These are phyloP conservation scores for Pichia cephalocereana DNA, from an alignment of 805 yeast genomes.

Conservation along the genomic window DNA sequence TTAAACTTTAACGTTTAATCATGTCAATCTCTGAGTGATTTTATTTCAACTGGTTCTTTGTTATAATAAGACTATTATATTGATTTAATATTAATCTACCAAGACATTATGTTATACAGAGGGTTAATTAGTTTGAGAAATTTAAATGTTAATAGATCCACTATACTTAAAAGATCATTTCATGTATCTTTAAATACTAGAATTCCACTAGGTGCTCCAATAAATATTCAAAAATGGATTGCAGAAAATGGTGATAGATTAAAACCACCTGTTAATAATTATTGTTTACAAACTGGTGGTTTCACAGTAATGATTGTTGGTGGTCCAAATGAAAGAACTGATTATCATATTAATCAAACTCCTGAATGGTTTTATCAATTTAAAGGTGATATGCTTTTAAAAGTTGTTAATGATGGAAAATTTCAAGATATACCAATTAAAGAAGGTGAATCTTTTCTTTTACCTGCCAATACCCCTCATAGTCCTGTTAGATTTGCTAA, in stretches of 20 bases:
- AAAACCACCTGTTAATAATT: conserved; percentile 90
- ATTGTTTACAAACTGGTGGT: conserved; percentile 83
- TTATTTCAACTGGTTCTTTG: no score
- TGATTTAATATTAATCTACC: no score
- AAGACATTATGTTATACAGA: no score
- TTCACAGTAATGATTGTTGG: conserved; percentile 94
- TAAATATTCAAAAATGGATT: conserved; percentile 76
- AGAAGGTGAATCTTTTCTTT: conserved; percentile 83
- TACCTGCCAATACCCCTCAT: conserved; percentile 83
- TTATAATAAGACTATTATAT: no score
- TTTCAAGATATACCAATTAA: conserved; percentile 66
- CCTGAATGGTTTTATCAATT: conserved; percentile 90
- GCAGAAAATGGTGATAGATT: conserved; percentile 63
- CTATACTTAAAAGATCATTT: not conserved
- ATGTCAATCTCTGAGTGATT: no score
- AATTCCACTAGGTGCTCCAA: conserved; percentile 52
- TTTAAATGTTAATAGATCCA: no score
- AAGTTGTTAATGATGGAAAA: conserved; percentile 71
- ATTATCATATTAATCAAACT: conserved; percentile 87
- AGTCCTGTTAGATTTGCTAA: conserved; percentile 80
- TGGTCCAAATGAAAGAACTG: conserved; percentile 91
- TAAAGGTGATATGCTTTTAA: conserved; percentile 77
- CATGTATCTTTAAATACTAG: not conserved
- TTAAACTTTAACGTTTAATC: no score
- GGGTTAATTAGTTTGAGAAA: no score